phyloP scores from a whole-genome alignment of 2,329 filamentous ascomycete genomes.

The Magnaporthales sp. region DNA sequence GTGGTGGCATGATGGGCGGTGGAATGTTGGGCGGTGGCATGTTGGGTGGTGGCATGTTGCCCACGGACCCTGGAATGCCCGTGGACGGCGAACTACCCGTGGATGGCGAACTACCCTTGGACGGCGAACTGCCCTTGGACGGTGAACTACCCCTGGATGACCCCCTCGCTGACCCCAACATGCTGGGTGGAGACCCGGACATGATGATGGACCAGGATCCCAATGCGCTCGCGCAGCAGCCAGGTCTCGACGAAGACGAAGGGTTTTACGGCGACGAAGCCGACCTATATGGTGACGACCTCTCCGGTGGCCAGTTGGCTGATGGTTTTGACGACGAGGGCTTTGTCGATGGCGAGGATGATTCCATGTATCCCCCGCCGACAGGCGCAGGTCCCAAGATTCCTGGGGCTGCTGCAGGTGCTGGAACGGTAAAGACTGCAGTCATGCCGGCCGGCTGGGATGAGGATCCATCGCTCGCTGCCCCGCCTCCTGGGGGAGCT shows the following conservation, averaged over 20 bases:
- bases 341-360: too few relatives aligned
- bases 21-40: neutral
- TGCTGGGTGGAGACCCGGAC: too few relatives aligned
- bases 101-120: neutral
- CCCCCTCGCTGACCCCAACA: too few relatives aligned
- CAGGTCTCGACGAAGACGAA: too few relatives aligned
- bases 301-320: neutral
- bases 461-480: neutral
- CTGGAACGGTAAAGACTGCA: neutral
- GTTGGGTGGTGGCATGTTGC: neutral
- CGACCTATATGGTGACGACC: neutral
- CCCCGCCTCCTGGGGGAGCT: neutral
- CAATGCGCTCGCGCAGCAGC: neutral
- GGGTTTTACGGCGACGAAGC: neutral
- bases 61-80: neutral
- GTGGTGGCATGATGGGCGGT: neutral
- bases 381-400: neutral
- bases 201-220: too few relatives aligned
- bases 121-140: too few relatives aligned
- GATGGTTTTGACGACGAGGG: neutral
- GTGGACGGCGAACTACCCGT: neutral
- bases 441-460: neutral
- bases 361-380: too few relatives aligned
- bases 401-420: neutral
- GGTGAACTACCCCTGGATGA: too few relatives aligned